Base-by-base conservation (phyloP, 1,284 basidiomycete species). In the Mycosarcoma maydis region DNA sequence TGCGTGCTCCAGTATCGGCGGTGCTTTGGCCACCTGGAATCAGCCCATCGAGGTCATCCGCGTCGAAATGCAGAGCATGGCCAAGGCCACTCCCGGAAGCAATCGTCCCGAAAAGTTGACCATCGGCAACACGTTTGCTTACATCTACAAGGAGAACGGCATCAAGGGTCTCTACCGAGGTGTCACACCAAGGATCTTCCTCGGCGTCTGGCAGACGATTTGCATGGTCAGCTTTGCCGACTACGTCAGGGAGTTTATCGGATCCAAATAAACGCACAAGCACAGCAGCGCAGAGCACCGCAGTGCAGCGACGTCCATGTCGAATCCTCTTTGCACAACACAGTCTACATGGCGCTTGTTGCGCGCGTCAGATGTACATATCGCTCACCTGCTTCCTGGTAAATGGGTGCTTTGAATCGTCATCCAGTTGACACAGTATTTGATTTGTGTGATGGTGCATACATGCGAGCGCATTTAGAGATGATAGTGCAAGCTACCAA, bases 31-130 rank as follows among this genome's bases (percentile, higher is more conserved):
- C 14, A 97, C 94, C 42, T 99, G 96, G 96, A 99, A 99, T 83
- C 96, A 99, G 84, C 96, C 96, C 39, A 98, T 98, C 75, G 96
- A 99, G 85, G 93, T 96, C 69, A 87, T 95, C 68, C 90, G 93
- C 57, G 92, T 95, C 33, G 92, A 95, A 91, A 98, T 99, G 96
- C 96, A 99, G 88, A 95, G 92, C 41, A 96, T 98, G 89, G 88
- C 92, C 33, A 98, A 98, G 77, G 85, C 86, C 30, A 87, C 89
- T 50, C 86, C 34, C 20, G 86, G 86, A 70, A 85, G 86, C 39
- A 92, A 92, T 80, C 88, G 92, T 44, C 93, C 93, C 3, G 84
- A 82, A 39, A 98, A 98, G 83, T 86, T 92, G 50, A 98, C 94
- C 6, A 93, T 98, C 60, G 69, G 91, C 70, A 74, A 91, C 85